These are phyloP conservation scores for Eimeria necatrix DNA, from an alignment of 169 alveolate species.

Conservation along the genomic window DNA sequence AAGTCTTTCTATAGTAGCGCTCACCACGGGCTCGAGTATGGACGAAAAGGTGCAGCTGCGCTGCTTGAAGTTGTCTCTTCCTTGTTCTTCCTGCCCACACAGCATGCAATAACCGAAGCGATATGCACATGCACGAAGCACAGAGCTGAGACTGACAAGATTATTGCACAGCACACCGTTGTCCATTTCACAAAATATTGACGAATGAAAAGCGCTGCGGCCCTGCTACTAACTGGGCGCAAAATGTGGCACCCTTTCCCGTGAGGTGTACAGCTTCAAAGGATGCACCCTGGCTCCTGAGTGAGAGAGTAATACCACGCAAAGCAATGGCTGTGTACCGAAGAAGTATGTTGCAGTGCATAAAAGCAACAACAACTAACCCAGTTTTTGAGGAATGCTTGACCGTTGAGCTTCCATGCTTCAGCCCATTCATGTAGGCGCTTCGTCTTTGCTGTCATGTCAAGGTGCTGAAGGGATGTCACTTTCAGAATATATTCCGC, in stretches of 20 bases:
- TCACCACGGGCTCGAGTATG: slow-evolving; percentile 53
- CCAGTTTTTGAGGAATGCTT: slow-evolving; percentile 64
- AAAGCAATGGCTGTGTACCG: not conserved
- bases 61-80: slow-evolving; percentile 35
- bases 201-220: not conserved
- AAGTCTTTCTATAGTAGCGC: not conserved
- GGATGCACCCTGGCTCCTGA: not conserved
- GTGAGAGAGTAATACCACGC: not conserved
- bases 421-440: slow-evolving; percentile 62
- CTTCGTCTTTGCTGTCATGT: slow-evolving; percentile 7
- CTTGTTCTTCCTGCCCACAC: slow-evolving; percentile 49
- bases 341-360: not conserved
- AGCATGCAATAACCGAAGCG: not conserved
- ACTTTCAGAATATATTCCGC: slow-evolving; percentile 71
- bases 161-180: not conserved
- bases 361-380: not conserved
- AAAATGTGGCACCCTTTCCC: too few relatives aligned
- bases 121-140: not conserved
- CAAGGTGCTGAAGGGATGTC: slow-evolving; percentile 28
- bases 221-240: too few relatives aligned
- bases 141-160: not conserved
- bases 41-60: slow-evolving; percentile 65
- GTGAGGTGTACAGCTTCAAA: not conserved
- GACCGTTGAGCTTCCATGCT: slow-evolving; percentile 50
- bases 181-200: not conserved